These are phyloP conservation scores for Paraphoma sp. DNA, from an alignment of 2,329 filamentous ascomycete species.

Conservation along the genomic window DNA sequence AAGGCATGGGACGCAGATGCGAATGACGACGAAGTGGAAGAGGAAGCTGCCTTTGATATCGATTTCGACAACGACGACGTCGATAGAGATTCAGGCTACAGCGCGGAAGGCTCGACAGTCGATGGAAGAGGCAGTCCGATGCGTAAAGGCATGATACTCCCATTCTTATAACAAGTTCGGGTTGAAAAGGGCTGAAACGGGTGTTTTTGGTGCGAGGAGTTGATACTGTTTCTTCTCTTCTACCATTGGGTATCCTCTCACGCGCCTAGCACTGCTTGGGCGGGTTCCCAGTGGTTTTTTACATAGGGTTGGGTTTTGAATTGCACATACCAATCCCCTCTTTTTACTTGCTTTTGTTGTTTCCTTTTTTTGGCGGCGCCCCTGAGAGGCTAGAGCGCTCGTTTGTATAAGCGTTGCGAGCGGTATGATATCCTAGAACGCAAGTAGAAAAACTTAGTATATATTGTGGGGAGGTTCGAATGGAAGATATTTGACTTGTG, in stretches of 20 bases:
- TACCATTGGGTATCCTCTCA: constrained; percentile 11
- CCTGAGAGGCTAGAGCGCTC: too few species aligned
- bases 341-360: not conserved
- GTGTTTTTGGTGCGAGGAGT: not conserved
- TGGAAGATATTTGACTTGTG: too few species aligned
- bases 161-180: constrained; percentile 26
- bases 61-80: constrained; percentile 80
- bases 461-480: too few species aligned
- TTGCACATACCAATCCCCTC: not conserved
- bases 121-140: constrained; percentile 44
- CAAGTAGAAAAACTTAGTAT: constrained; percentile 2
- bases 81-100: constrained; percentile 51
- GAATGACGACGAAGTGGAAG: constrained; percentile 55
- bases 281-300: constrained; percentile 29
- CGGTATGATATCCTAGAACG: constrained; percentile 7
- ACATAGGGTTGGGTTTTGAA: not conserved
- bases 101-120: constrained; percentile 44
- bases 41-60: constrained; percentile 82
- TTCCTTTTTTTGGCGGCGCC: too few species aligned
- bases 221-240: not conserved
- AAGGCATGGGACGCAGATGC: constrained; percentile 73
- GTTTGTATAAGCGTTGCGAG: not conserved
- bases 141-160: constrained; percentile 43
- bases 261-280: constrained; percentile 27
- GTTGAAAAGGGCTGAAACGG: not conserved